These are phyloP conservation scores for Senecio squalidus DNA, from an alignment of 140 eudicot species.

Conservation along the genomic window DNA sequence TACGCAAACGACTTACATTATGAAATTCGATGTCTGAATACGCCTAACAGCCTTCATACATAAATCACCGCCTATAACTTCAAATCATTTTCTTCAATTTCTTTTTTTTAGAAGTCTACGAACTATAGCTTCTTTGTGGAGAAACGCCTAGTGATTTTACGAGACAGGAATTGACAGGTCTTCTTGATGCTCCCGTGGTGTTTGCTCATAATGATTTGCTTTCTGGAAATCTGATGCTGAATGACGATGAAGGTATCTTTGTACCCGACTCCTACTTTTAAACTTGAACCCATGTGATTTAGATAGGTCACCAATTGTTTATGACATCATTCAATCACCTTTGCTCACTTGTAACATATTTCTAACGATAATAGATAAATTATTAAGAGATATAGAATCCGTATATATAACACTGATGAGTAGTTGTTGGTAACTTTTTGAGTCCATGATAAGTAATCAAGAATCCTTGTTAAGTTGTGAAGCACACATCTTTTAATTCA, in stretches of 20 bases:
- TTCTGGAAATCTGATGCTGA: slow-evolving; percentile 84
- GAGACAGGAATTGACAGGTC: slow-evolving; percentile 84
- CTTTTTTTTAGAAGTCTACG: slow-evolving; percentile 20
- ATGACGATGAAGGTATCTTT: slow-evolving; percentile 70
- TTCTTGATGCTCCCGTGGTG: slow-evolving; percentile 74
- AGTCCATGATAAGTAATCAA: background rate
- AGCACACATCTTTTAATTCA: too few relatives aligned
- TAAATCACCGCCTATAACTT: slow-evolving; percentile 1
- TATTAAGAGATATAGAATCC: background rate
- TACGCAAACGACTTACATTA: too few relatives aligned
- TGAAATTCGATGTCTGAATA: too few relatives aligned
- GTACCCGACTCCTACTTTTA: background rate
- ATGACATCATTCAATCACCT: background rate
- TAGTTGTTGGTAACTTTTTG: background rate
- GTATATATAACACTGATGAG: background rate
- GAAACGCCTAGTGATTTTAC: slow-evolving; percentile 33
- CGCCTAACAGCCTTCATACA: too few relatives aligned
- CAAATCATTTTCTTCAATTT: background rate
- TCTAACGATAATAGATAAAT: background rate
- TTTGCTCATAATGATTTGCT: slow-evolving; percentile 84
- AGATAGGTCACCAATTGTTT: background rate
- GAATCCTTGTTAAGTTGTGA: too few relatives aligned
- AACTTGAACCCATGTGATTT: background rate
- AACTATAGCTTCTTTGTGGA: slow-evolving; percentile 30
- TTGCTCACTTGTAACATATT: background rate